Base-by-base conservation (phyloP, 2,329 filamentous ascomycete genomes). In the Hirsutella rhossiliensis region DNA sequence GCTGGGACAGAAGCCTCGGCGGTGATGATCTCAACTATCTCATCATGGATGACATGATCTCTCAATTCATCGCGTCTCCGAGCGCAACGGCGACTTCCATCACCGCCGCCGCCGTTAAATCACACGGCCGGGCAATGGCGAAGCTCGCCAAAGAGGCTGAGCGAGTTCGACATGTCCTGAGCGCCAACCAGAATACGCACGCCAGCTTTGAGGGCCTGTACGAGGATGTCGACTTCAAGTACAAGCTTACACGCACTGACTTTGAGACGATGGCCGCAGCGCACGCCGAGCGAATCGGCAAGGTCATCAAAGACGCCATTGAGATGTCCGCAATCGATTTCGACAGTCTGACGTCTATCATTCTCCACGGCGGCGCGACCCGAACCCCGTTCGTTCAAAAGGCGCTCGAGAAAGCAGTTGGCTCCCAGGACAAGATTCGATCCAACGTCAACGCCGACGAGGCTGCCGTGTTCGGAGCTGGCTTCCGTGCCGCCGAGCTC, bases 371-470 rank as follows among this genome's bases (percentile, higher is more conserved):
- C 52, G 92, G 92, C 53, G 83, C 82, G 38, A 82, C 87, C 39
- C 80, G 92, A 48, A 97, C 90, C 9, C 92, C 92, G 0, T 96
- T 97, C 55, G 87, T 98, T 11, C 90, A 97, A 62, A 90, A 82
- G 64, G 76, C 84, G 55, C 78, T 98, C 15, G 88, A 96, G 65
- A 77, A 79, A 48, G 64, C 85, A 38, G 76, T 81, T 42, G 84
- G 86, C 32, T 76, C 74, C 17, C 65, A 80, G 8, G 79, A 84
- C 42, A 96, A 94, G 70, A 73, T 98, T 47, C 83, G 88, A 51
- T 84, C 82, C 57, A 98, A 94, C 55, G 92, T 98, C 59, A 98
- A 98, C 67, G 85, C 90, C 11, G 92, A 98, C 56, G 92, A 98
- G 66, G 84, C 92, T 20, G 92, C 92, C 42, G 92, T 94, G 11